These are phyloP conservation scores for Nidularia pulvinata DNA, from an alignment of 768 basidiomycete genomes.

Conservation along the genomic window DNA sequence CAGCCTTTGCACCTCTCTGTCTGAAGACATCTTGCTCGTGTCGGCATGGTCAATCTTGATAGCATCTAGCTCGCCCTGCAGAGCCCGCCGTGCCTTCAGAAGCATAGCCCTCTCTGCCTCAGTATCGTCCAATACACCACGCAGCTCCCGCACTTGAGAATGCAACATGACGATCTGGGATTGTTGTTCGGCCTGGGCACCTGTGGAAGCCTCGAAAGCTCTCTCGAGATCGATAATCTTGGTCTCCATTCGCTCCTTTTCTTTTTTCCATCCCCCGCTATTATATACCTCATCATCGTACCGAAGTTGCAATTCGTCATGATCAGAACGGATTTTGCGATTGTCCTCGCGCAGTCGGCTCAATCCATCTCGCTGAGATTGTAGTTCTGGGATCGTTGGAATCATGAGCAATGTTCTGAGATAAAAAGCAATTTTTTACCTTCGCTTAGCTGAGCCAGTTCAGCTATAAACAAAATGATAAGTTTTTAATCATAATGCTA, in stretches of 20 bases:
- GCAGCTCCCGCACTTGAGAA: conserved; percentile 84
- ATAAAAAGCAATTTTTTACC: conserved; percentile 33
- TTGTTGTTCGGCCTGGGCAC: conserved; percentile 80
- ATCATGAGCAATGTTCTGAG: conserved; percentile 1
- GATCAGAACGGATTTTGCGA: conserved; percentile 73
- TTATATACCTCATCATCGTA: conserved; percentile 80
- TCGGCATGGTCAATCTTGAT: conserved; percentile 80
- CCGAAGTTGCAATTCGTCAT: conserved; percentile 72
- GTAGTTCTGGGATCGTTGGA: conserved; percentile 50
- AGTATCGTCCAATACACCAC: conserved; percentile 80
- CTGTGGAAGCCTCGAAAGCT: conserved; percentile 72
- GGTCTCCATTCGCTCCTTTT: conserved; percentile 84
- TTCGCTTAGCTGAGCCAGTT: conserved; percentile 80
- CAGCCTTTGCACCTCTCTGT: conserved; percentile 73
- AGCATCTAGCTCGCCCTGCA: conserved; percentile 80
- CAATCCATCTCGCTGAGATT: conserved; percentile 75
- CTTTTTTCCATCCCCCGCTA: conserved; percentile 83
- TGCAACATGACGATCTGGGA: conserved; percentile 82
- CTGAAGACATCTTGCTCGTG: conserved; percentile 65
- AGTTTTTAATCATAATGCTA: background rate
- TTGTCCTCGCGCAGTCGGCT: conserved; percentile 81
- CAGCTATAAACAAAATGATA: conserved; percentile 38
- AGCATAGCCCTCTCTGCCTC: conserved; percentile 79
- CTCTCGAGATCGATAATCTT: conserved; percentile 77
- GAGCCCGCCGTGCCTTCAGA: conserved; percentile 78